Base-by-base conservation (phyloP, 495 filamentous ascomycete genomes). In the Clavariopsis aquatica region DNA sequence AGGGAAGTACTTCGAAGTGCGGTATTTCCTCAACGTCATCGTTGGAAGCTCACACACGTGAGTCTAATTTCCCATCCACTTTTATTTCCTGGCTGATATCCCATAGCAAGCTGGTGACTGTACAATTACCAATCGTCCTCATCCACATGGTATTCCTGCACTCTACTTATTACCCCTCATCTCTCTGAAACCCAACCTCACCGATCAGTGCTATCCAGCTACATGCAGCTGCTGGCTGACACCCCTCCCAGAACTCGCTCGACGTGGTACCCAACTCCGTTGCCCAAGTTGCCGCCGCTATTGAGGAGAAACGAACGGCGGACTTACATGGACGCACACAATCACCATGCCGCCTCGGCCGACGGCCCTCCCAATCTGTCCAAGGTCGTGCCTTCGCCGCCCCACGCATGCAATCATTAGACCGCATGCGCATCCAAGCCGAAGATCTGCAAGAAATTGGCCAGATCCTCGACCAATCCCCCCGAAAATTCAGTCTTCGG, bases 251-350 rank as follows among this genome's bases (percentile, higher is more conserved):
- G 78, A 84, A 84, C 69, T 83, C 83, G 26, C 79, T 84, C 55
- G 83, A 85, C 52, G 82, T 85, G n/a, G 78, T 83, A 26, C 82
- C 83, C 4, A 85, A 85, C 59, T 79, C 81, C n/a, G 74, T 85
- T 9, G 74, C 78, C 3, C 82, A 83, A 72, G 83, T 85, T 9
- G 78, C 83, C 22, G 77, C 78, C 6, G 78, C 83, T n/a, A 82
- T 85, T 54, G 80, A 82, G 59, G 78, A 79, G 55, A 81, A 78
- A 55, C 72, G 79, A 19, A 72, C 62, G 13, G 67, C 65, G 13
- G 46, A 63, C 10, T 5, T 54, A 24, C 59, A 64, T 34, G 28
- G 22, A 1, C 60, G 51, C 10, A 36, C 43, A 4, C 60, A 47
- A 26, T 52, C 59, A 1, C 57, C 68, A n/a, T 34, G 52, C 1